Percentiles rank a stretch among this genome's conserved stretches.
These are phyloP conservation scores for Zygosaccharomyces lentus DNA, from an alignment of 805 yeast genomes.

Conservation along the genomic window DNA sequence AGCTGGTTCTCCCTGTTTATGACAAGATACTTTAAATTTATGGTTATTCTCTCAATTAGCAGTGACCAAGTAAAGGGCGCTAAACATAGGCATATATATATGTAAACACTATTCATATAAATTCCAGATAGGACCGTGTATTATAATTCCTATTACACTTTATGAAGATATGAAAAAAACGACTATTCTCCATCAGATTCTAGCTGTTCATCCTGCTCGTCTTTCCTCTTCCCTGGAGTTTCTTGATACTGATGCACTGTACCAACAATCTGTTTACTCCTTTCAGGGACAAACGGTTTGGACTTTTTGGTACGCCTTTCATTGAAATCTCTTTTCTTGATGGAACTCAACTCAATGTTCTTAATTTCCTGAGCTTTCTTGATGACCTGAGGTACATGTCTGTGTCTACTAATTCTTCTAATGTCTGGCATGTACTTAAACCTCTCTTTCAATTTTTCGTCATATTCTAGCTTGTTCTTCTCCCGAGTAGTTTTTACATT, in stretches of 20 bases:
- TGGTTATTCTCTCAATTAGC: background rate
- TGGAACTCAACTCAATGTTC: constrained; percentile 61
- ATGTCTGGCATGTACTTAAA: constrained; percentile 97
- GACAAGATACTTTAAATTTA: background rate
- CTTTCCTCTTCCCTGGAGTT: constrained; percentile 13
- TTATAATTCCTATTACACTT: background rate
- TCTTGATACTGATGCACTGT: constrained; percentile 59
- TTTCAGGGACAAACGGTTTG: constrained; percentile 60
- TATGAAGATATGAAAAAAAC: background rate
- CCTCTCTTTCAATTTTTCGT: constrained; percentile 84
- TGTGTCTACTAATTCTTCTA: constrained; percentile 80
- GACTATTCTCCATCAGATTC: constrained; percentile 8
- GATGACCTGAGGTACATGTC: constrained; percentile 83
- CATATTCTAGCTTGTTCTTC: constrained; percentile 82
- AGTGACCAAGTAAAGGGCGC: background rate
- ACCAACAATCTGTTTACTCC: constrained; percentile 83
- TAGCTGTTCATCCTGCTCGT: constrained; percentile 8
- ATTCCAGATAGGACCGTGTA: constrained; percentile 8
- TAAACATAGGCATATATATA: constrained; percentile 7
- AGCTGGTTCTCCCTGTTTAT: constrained; percentile 24
- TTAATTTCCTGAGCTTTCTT: constrained; percentile 90
- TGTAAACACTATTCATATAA: constrained; percentile 9
- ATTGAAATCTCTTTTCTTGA: constrained; percentile 79
- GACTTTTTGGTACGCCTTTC: constrained; percentile 71
- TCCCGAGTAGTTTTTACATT: constrained; percentile 76